Percentiles rank a stretch among this genome's conserved stretches.
phyloP scores from a whole-genome alignment of 2,329 filamentous ascomycete genomes.

The Aspergillus novoparasiticus region DNA sequence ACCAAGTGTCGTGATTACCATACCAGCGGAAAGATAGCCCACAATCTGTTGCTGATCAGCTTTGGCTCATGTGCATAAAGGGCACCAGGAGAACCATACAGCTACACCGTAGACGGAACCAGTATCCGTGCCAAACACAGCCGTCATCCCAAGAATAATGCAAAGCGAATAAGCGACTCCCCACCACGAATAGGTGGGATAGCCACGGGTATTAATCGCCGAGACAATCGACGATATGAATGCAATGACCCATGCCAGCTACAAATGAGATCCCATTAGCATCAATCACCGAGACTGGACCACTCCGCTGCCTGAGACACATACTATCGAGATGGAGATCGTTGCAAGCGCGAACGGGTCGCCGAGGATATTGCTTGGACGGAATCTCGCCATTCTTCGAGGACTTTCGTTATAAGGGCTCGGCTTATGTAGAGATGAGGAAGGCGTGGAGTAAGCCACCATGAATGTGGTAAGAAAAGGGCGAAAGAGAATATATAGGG shows the following conservation, averaged over 20 bases:
- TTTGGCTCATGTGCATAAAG: not conserved
- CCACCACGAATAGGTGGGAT: conserved; percentile 94
- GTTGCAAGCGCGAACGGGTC: conserved; percentile 96
- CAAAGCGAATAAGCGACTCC: conserved; percentile 82
- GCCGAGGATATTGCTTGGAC: conserved; percentile 85
- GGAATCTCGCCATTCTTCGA: conserved; percentile 59
- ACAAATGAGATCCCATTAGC: conserved; percentile 21
- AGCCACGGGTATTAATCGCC: conserved; percentile 54
- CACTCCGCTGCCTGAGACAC: conserved; percentile 39
- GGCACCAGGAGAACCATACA: conserved; percentile 46
- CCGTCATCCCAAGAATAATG: conserved; percentile 75
- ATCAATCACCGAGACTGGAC: not conserved
- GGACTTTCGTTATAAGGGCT: conserved; percentile 21
- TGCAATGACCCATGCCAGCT: conserved; percentile 95
- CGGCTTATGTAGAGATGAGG: conserved; percentile 25
- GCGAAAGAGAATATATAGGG: conserved; percentile 12
- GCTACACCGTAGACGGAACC: conserved; percentile 90
- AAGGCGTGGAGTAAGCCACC: conserved; percentile 25
- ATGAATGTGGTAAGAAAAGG: conserved; percentile 23
- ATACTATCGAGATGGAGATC: conserved; percentile 84
- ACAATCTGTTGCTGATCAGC: conserved; percentile 62
- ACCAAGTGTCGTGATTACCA: conserved; percentile 82
- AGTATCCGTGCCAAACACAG: conserved; percentile 82
- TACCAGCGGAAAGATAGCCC: conserved; percentile 78
- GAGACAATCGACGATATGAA: conserved; percentile 85